phyloP scores from a whole-genome alignment of 2,329 filamentous ascomycete genomes.

The Phaeomoniella chlamydospora region DNA sequence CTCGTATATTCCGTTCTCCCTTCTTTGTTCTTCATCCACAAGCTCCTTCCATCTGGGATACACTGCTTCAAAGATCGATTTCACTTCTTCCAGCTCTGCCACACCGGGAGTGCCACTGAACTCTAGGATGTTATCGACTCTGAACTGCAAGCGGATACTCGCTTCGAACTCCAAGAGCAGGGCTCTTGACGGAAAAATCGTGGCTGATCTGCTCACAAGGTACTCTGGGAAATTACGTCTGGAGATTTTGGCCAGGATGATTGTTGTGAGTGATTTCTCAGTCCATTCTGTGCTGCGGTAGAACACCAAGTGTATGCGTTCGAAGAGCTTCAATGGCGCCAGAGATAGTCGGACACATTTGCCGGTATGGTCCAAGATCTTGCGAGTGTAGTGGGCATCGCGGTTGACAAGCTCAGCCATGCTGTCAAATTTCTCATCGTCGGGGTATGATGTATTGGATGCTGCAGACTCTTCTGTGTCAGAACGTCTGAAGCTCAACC shows the following conservation, averaged over 20 bases:
- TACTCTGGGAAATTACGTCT: conserved; percentile 79
- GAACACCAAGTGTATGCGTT: conserved; percentile 88
- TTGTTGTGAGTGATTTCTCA: conserved; percentile 87
- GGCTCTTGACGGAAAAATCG: conserved; percentile 67
- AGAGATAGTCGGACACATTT: conserved; percentile 71
- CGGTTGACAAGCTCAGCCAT: conserved; percentile 42
- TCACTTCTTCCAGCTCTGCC: conserved; percentile 50
- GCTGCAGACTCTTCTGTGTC: conserved; percentile 42
- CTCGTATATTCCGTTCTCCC: conserved; percentile 64
- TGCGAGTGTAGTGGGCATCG: conserved; percentile 59
- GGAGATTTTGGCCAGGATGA: conserved; percentile 85
- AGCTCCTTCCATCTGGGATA: conserved; percentile 69
- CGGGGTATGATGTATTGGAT: conserved; percentile 19
- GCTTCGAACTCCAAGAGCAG: conserved; percentile 80
- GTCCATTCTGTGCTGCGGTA: conserved; percentile 96
- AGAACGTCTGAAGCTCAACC: conserved; percentile 56
- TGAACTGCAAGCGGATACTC: conserved; percentile 65
- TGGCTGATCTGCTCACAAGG: conserved; percentile 75
- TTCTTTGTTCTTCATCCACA: conserved; percentile 58
- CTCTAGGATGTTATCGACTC: conserved; percentile 70
- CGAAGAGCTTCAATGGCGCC: conserved; percentile 64
- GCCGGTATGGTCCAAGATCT: conserved; percentile 64
- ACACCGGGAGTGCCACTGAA: conserved; percentile 57
- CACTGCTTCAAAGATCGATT: conserved; percentile 58
- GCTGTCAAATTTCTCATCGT: conserved; percentile 20